These are phyloP conservation scores for Teunomyces aglyptinius DNA, from an alignment of 805 yeast species.

Conservation along the genomic window DNA sequence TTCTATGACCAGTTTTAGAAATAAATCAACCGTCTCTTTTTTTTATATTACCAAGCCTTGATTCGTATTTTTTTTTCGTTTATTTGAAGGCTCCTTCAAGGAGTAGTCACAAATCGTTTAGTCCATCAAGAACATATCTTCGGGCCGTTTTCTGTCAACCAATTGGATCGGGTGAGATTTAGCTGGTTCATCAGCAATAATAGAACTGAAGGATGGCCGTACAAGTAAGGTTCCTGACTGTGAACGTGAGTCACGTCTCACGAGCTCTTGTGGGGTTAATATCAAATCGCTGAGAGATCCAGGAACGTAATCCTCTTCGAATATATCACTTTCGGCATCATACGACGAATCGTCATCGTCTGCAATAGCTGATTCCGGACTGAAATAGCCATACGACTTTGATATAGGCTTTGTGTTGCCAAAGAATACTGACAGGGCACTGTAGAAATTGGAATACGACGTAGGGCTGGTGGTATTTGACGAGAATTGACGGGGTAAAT, in stretches of 20 bases:
- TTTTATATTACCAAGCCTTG: neutral
- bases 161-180: constrained; percentile 10
- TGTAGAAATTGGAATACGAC: neutral
- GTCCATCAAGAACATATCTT: constrained; percentile 42
- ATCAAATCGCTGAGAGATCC: constrained; percentile 70
- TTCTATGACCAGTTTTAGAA: constrained; percentile 1
- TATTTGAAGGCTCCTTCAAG: neutral
- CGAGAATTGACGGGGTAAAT: constrained; percentile 11
- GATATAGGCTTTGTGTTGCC: constrained; percentile 4
- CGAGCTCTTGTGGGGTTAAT: constrained; percentile 75
- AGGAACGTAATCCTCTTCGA: constrained; percentile 80
- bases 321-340: constrained; percentile 25
- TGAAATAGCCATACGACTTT: constrained; percentile 8
- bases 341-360: constrained; percentile 36
- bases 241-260: constrained; percentile 64
- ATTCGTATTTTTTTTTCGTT: neutral
- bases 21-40: neutral
- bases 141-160: constrained; percentile 13
- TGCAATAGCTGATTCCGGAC: constrained; percentile 18
- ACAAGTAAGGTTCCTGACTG: constrained; percentile 42
- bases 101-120: constrained; percentile 8
- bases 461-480: constrained; percentile 11
- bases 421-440: neutral
- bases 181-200: constrained; percentile 5
- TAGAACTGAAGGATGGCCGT: constrained; percentile 26